These are phyloP conservation scores for Medicago truncatula DNA, from an alignment of 306 rosid species.

Conservation along the genomic window DNA sequence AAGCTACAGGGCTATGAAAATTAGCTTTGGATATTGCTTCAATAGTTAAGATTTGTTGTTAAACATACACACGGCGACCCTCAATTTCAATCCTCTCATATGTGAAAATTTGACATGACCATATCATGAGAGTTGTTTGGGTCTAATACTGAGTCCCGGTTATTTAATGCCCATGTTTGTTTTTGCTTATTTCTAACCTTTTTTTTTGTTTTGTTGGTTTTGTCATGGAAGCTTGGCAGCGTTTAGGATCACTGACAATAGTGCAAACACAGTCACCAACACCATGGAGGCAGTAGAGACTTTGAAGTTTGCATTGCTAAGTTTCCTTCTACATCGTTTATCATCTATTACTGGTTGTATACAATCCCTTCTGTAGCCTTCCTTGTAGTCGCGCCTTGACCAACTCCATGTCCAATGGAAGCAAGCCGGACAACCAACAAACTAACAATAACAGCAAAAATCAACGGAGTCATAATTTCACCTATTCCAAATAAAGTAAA, in stretches of 20 bases:
- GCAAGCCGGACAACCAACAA: background rate
- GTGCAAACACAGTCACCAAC: conserved; percentile 20
- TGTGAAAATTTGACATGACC: background rate
- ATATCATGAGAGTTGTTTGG: too few species aligned
- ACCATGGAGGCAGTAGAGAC: background rate
- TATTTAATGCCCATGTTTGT: background rate
- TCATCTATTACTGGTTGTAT: background rate
- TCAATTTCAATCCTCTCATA: background rate
- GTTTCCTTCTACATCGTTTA: background rate
- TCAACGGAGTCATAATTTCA: background rate
- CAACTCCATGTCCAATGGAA: background rate
- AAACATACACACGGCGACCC: background rate
- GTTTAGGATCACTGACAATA: conserved; percentile 17
- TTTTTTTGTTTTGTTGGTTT: background rate
- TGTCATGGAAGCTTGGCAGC: conserved; percentile 33
- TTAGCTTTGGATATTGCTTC: background rate
- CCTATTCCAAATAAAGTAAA: background rate
- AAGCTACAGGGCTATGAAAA: background rate
- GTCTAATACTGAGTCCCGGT: too few species aligned
- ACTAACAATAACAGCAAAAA: background rate
- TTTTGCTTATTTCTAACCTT: conserved; percentile 5
- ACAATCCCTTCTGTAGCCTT: background rate
- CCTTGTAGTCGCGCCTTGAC: background rate
- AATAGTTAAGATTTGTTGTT: background rate
- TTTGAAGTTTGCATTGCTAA: conserved; percentile 4